phyloP scores from a whole-genome alignment of 1,284 basidiomycete genomes.

The Phaffia rhodozyma region DNA sequence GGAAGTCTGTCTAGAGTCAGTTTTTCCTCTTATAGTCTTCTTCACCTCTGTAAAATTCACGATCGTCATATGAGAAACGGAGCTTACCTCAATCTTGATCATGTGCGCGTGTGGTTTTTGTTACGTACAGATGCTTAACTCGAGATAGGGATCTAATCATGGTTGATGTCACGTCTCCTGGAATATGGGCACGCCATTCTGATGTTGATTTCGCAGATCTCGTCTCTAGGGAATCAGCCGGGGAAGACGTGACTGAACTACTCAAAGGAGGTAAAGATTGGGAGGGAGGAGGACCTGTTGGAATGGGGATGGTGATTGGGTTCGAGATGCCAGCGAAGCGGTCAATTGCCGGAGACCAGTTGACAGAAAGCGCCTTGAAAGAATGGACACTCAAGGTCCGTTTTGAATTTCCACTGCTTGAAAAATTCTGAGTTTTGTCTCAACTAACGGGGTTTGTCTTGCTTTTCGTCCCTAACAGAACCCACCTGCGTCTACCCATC shows the following conservation, averaged over 20 bases:
- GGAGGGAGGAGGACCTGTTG: constrained; percentile 13
- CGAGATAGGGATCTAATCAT: constrained; percentile 92
- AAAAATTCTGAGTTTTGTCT: too few species aligned
- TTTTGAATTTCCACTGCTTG: constrained; percentile 5
- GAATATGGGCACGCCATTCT: constrained; percentile 78
- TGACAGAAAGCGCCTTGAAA: constrained; percentile 65
- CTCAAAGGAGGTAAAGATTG: constrained; percentile 9
- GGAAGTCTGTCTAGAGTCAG: constrained; percentile 15
- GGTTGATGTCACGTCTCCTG: constrained; percentile 68
- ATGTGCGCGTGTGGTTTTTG: not conserved
- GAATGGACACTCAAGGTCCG: constrained; percentile 68
- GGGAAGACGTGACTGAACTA: constrained; percentile 8
- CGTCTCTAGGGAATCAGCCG: constrained; percentile 47
- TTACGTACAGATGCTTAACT: constrained; percentile 59
- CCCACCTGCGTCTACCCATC: constrained; percentile 35
- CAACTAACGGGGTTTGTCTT: not conserved
- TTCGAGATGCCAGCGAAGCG: constrained; percentile 14
- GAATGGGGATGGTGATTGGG: constrained; percentile 16
- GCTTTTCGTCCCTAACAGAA: constrained; percentile 24
- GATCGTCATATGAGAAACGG: too few species aligned
- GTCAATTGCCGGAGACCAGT: constrained; percentile 42
- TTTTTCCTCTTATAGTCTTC: not conserved
- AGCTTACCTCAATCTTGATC: not conserved
- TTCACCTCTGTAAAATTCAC: too few species aligned
- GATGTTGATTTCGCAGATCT: constrained; percentile 70